Base-by-base conservation (phyloP, 768 basidiomycete genomes). In the Tulasnella sp. region DNA sequence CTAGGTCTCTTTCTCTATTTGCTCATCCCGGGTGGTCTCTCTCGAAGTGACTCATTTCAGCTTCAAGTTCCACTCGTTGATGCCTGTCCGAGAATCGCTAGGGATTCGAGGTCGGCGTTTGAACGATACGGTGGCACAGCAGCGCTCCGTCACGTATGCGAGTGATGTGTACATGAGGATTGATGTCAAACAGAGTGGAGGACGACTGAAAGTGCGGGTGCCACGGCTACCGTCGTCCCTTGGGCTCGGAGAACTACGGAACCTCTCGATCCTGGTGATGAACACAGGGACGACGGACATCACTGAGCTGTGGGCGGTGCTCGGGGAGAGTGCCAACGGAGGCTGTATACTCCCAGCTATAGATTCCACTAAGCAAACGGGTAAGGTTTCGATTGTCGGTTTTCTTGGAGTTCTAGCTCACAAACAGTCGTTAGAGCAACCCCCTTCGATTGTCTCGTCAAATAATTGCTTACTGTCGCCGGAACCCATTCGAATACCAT, bases 41-140 rank as follows among this genome's bases (percentile, higher is more conserved):
- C 84, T 97, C 64, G 86, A 85, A 34, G 86, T 97, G 64, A 89
- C 90, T 20, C 86, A 92, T 60, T 89, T 89, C 54, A 88, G 87
- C 64, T 95, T 93, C 82, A 85, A 91, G 42, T 97, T 96, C 84
- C 89, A 96, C 46, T 90, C 91, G 6, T 88, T 95, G 44, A 88
- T 97, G 28, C 91, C 93, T 2, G 88, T 89, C 37, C 88, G 84
- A 0, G 96, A 97, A 85, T 86, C 91, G 0, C 88, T 96, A 3
- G 88, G 90, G 12, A 88, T 88, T 46, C 92, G 91, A n/a, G 96
- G 96, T 20, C 90, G 88, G 72, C 88, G 96, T 76, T 87, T 98
- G 16, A 91, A 96, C 77, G 90, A 91, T 77, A 96, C 96, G 2
- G 88, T 89, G 42, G 86, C 89, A 20, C 94, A 97, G 83, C 88